These are phyloP conservation scores for Ascochyta pisi DNA, from an alignment of 2,329 filamentous ascomycete species.

Conservation along the genomic window DNA sequence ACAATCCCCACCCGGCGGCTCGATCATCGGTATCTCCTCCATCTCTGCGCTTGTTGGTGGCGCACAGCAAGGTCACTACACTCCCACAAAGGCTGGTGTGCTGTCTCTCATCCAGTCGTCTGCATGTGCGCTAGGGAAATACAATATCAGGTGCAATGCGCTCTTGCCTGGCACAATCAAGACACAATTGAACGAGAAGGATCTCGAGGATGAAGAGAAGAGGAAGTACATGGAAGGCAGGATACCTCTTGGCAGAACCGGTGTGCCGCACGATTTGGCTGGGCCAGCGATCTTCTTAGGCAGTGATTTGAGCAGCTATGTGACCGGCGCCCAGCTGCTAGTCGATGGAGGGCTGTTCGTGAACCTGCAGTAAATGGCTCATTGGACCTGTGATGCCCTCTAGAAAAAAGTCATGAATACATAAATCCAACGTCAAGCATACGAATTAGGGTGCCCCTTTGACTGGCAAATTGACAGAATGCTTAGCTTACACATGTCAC, in stretches of 20 bases:
- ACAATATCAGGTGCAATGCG: slow-evolving; percentile 83
- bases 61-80: slow-evolving; percentile 82
- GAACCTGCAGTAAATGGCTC: slow-evolving; percentile 62
- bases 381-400: not conserved
- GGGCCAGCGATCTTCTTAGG: slow-evolving; percentile 87
- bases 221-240: slow-evolving; percentile 78
- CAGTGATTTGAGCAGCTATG: slow-evolving; percentile 67
- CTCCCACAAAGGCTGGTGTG: slow-evolving; percentile 83
- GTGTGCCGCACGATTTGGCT: slow-evolving; percentile 69
- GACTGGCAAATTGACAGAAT: not conserved
- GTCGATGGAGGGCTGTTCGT: slow-evolving; percentile 92
- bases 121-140: slow-evolving; percentile 77
- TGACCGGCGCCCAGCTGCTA: slow-evolving; percentile 78
- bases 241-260: slow-evolving; percentile 69
- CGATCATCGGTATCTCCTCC: slow-evolving; percentile 78
- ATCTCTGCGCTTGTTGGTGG: slow-evolving; percentile 81
- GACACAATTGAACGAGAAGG: slow-evolving; percentile 84
- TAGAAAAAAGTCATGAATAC: not conserved
- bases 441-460: not conserved
- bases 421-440: not conserved
- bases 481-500: not conserved
- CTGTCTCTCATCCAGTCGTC: slow-evolving; percentile 82
- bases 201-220: slow-evolving; percentile 76
- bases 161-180: slow-evolving; percentile 82
- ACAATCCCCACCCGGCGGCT: slow-evolving; percentile 69